These are phyloP conservation scores for Botrytis fabae DNA, from an alignment of 2,329 filamentous ascomycete species.

Conservation along the genomic window DNA sequence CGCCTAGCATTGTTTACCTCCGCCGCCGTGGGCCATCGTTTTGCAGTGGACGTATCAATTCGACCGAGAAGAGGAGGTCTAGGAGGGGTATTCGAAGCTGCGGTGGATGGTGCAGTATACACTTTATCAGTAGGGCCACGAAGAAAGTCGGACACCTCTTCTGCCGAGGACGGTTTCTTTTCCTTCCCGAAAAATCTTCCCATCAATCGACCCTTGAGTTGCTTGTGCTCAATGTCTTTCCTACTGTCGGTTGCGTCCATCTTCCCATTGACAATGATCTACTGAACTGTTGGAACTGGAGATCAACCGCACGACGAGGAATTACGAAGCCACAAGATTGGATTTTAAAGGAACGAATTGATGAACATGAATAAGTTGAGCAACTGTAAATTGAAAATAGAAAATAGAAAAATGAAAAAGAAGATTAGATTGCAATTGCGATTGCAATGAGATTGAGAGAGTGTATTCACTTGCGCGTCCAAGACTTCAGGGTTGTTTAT, in stretches of 20 bases:
- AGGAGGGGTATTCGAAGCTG: slow-evolving; percentile 46
- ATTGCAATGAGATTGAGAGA: slow-evolving; percentile 3
- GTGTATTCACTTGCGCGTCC: slow-evolving; percentile 4
- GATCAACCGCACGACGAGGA: slow-evolving; percentile 12
- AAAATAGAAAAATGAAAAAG: not conserved
- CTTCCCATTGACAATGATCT: slow-evolving; percentile 14
- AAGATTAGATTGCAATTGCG: not conserved
- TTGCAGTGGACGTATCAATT: slow-evolving; percentile 51
- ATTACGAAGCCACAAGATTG: not conserved
- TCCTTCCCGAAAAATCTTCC: slow-evolving; percentile 47
- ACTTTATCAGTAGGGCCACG: slow-evolving; percentile 57
- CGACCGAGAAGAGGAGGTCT: slow-evolving; percentile 27
- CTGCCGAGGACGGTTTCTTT: slow-evolving; percentile 40
- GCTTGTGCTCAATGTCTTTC: slow-evolving; percentile 33
- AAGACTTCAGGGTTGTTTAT: not conserved
- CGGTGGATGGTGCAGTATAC: slow-evolving; percentile 42
- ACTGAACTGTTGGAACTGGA: not conserved
- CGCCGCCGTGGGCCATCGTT: slow-evolving; percentile 51
- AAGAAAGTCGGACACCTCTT: slow-evolving; percentile 60
- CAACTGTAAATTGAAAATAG: not conserved
- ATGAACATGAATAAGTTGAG: not conserved
- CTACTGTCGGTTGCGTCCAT: slow-evolving; percentile 27
- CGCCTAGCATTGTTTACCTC: slow-evolving; percentile 41
- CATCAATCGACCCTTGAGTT: slow-evolving; percentile 53
- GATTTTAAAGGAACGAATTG: not conserved